Evolutionary conservation across 176 grass and related monocot species (phyloP), one percentile per base, ranked within the genome.

Genomic region (Eragrostis curvula): DNA sequence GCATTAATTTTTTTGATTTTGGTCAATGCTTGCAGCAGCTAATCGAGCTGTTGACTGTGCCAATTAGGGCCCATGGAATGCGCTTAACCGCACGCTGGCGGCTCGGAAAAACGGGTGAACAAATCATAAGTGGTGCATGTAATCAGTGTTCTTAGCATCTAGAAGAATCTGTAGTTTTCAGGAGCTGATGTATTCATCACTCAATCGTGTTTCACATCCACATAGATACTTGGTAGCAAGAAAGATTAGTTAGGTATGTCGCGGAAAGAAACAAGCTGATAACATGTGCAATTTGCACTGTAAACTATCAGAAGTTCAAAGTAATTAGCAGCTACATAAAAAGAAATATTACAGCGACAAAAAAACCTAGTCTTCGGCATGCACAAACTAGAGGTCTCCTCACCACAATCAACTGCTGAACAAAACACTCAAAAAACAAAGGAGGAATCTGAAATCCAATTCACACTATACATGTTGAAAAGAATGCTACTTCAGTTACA

Each of bases 11-110:
- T 36, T 36, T 36, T 36, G 21, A 52, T 21, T 75, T 25, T n/a
- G 55, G 61, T 87, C 70, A 81, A 75, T 81, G 60, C 49, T 74
- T 48, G 61, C 78, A 68, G 85, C 70, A 20, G 27, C 61, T 73
- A 18, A 79, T 45, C 17, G 56, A 39, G 17, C 23, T 71, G 81
- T 61, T 70, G 71, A 13, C 30, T 30, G 9, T 24, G 27, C n/a
- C 43, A 61, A n/a, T 81, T 57, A 87, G 62, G 62, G 8, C 62
- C 71, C 73, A 61, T 9, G 44, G 67, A 62, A 62, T 70, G 7
- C 74, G 65, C 52, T 77, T 85, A 69, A 61, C 74, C 73, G 27
- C 52, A 50, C 15, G 73, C 36, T 70, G 17, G 8, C 70, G 24
- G 16, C 20, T 47, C 8, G 77, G 70, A 27, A 53, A 44, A 13